phyloP scores from a whole-genome alignment of 1,284 basidiomycete species.

The Rhodotorula sp. region DNA sequence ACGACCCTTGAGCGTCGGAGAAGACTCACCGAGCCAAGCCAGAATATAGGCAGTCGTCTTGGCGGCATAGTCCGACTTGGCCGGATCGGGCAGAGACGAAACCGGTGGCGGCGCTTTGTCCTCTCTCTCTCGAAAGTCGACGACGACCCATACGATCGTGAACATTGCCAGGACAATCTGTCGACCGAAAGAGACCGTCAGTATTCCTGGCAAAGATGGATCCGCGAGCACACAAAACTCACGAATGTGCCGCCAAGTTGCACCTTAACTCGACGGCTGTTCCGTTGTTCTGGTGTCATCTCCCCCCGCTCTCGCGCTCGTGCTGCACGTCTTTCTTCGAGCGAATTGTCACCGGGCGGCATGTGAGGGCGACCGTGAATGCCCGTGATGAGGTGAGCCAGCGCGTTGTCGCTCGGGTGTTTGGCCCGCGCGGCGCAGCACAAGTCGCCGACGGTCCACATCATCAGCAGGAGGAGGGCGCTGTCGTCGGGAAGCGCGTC shows the following conservation, averaged over 20 bases:
- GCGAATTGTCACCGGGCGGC: not conserved
- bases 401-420: not conserved
- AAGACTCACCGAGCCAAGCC: not conserved
- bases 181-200: not conserved
- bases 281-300: no score
- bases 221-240: not conserved
- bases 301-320: not conserved
- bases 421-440: not conserved
- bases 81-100: not conserved
- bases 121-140: not conserved
- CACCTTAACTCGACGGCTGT: no score
- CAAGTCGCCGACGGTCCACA: constrained; percentile 2
- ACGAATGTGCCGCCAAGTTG: not conserved
- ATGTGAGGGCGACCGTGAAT: not conserved
- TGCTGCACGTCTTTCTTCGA: not conserved
- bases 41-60: not conserved
- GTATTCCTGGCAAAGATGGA: not conserved
- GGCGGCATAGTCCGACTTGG: not conserved
- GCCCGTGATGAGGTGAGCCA: not conserved
- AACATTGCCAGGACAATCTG: not conserved
- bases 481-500: not conserved
- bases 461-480: not conserved
- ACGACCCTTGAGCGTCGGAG: no score
- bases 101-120: not conserved
- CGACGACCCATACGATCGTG: not conserved